Evolutionary conservation across 768 basidiomycete species (phyloP).

Genomic region (Holtermanniella nyarrowii): DNA sequence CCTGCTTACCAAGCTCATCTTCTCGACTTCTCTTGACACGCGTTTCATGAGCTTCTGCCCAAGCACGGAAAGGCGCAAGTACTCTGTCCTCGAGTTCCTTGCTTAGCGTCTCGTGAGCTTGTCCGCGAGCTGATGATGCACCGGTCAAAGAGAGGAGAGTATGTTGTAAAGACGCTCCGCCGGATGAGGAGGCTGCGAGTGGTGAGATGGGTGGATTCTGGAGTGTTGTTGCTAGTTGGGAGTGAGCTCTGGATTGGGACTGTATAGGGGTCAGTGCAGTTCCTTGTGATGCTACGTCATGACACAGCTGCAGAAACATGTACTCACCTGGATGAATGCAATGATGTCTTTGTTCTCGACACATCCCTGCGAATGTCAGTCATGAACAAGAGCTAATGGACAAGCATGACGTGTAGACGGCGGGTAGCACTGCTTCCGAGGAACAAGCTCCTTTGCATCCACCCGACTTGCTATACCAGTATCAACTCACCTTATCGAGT

Average conservation of each 20-base stretch:
- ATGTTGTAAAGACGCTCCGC: constrained; percentile 17
- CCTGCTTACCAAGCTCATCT: constrained; percentile 62
- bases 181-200: constrained; percentile 6
- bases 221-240: constrained; percentile 49
- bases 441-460: too few relatives aligned
- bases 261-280: constrained; percentile 36
- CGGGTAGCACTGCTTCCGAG: too few relatives aligned
- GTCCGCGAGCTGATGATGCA: constrained; percentile 51
- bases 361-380: constrained; percentile 52
- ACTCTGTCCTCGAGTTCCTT: constrained; percentile 66
- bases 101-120: constrained; percentile 59
- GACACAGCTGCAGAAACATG: neutral
- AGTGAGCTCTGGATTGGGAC: constrained; percentile 66
- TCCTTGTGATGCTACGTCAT: too few relatives aligned
- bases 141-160: constrained; percentile 24
- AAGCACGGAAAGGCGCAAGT: constrained; percentile 66
- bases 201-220: constrained; percentile 50
- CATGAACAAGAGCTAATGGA: too few relatives aligned
- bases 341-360: constrained; percentile 75
- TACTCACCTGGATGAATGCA: constrained; percentile 65
- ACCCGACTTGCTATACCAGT: too few relatives aligned
- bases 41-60: constrained; percentile 66
- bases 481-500: constrained; percentile 58
- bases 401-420: too few relatives aligned
- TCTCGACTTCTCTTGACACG: constrained; percentile 53